phyloP scores from a whole-genome alignment of 495 filamentous ascomycete species.

The Neurospora sp. region DNA sequence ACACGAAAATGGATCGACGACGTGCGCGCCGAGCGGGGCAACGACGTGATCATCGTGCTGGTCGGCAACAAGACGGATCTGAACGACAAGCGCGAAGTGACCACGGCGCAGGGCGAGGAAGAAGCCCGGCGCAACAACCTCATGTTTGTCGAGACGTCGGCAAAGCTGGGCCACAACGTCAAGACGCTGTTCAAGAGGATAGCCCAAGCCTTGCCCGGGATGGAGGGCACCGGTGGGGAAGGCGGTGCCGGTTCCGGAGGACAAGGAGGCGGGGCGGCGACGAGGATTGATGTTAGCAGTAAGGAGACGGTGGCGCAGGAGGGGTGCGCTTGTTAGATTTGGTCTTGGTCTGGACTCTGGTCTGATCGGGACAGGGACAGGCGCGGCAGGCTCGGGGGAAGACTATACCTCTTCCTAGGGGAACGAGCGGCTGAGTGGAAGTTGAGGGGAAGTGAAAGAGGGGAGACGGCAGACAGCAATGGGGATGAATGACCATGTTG shows the following conservation, averaged over 20 bases:
- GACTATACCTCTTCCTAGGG: neutral
- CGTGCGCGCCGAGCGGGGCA: slow-evolving; percentile 88
- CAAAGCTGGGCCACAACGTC: slow-evolving; percentile 96
- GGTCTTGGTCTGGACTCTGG: neutral
- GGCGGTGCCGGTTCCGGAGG: neutral
- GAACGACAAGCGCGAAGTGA: slow-evolving; percentile 94
- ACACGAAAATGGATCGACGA: slow-evolving; percentile 99
- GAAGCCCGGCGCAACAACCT: slow-evolving; percentile 95
- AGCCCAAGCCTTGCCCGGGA: slow-evolving; percentile 92
- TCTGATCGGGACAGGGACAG: neutral
- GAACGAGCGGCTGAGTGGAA: neutral
- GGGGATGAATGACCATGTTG: neutral
- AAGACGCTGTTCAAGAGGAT: slow-evolving; percentile 95
- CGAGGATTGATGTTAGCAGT: slow-evolving; percentile 91
- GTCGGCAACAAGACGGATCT: slow-evolving; percentile 99
- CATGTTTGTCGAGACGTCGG: slow-evolving; percentile 98
- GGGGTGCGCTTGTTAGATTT: slow-evolving; percentile 66
- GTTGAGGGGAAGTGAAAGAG: neutral
- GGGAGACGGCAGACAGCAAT: neutral
- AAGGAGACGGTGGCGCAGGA: slow-evolving; percentile 61
- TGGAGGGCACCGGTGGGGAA: slow-evolving; percentile 69
- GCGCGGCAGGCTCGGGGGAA: neutral
- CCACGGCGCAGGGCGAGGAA: slow-evolving; percentile 86
- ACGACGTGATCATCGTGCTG: slow-evolving; percentile 96
- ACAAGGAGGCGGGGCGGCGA: neutral